Evolutionary conservation across 495 filamentous ascomycete genomes (phyloP).

Genomic region (Xylaria venustula): DNA sequence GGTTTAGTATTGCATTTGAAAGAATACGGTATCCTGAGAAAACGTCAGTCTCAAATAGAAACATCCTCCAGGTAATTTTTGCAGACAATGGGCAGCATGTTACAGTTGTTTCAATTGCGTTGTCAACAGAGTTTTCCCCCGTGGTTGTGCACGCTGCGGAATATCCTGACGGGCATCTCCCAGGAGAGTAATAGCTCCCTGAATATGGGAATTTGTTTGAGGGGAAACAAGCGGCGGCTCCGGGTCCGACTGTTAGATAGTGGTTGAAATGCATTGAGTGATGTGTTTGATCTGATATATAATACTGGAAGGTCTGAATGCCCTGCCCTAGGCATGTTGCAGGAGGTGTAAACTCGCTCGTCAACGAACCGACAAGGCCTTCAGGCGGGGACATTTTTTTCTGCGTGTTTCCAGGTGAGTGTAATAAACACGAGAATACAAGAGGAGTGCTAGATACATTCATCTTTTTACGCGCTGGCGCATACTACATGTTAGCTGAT

Average conservation of each 20-base stretch:
- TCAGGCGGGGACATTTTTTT: neutral
- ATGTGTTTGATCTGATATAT: neutral
- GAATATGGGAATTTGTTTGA: neutral
- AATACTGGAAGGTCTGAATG: neutral
- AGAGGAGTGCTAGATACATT: neutral
- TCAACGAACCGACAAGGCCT: neutral
- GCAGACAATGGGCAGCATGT: neutral
- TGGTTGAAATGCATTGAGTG: too few species aligned
- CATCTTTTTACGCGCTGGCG: neutral
- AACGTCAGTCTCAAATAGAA: neutral
- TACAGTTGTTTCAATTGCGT: neutral
- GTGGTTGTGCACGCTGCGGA: neutral
- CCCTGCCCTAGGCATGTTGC: neutral
- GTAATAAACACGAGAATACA: neutral
- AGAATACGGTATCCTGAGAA: neutral
- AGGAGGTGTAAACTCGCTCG: neutral
- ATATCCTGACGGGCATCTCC: neutral
- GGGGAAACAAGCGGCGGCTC: neutral
- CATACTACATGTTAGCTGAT: neutral
- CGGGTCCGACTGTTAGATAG: neutral
- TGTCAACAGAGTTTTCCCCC: neutral
- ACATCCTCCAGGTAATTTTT: neutral
- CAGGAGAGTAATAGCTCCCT: neutral
- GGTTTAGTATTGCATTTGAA: neutral
- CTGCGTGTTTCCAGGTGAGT: neutral